Conservation (phyloP, 306 rosid genomes). For the Echinosophora koreensis region DNA sequence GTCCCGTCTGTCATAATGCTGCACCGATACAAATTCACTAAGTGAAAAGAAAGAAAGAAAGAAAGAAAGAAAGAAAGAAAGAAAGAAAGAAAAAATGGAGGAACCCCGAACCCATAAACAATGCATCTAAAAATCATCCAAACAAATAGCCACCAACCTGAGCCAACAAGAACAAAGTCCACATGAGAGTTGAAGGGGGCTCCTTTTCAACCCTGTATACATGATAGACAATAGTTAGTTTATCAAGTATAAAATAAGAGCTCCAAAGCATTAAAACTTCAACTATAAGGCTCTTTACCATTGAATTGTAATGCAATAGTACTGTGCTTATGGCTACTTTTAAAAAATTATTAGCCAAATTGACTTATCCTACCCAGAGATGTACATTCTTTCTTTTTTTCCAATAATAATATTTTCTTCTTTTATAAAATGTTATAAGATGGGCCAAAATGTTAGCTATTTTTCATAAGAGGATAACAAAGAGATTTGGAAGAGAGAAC, state of each 20-base stretch:
- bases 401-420: neutral
- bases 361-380: conserved; percentile 11
- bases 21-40: conserved; percentile 54
- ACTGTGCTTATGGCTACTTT: neutral
- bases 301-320: neutral
- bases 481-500: neutral
- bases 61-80: conserved; percentile 2
- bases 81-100: neutral
- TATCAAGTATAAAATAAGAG: conserved; percentile 41
- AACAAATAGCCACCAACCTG: conserved; percentile 56
- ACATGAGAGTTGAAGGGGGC: conserved; percentile 82
- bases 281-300: conserved; percentile 12
- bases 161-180: conserved; percentile 74
- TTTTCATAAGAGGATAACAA: neutral
- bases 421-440: neutral
- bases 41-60: neutral
- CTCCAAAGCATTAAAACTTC: conserved; percentile 29
- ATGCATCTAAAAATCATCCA: conserved; percentile 1
- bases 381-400: conserved; percentile 14
- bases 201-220: conserved; percentile 64
- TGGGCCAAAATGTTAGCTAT: neutral
- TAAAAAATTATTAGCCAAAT: conserved; percentile 22
- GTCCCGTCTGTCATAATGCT: conserved; percentile 95
- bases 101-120: conserved; percentile 13
- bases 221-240: conserved; percentile 1